These are phyloP conservation scores for Cucurbita pepo DNA, from an alignment of 306 rosid genomes.

Conservation along the genomic window DNA sequence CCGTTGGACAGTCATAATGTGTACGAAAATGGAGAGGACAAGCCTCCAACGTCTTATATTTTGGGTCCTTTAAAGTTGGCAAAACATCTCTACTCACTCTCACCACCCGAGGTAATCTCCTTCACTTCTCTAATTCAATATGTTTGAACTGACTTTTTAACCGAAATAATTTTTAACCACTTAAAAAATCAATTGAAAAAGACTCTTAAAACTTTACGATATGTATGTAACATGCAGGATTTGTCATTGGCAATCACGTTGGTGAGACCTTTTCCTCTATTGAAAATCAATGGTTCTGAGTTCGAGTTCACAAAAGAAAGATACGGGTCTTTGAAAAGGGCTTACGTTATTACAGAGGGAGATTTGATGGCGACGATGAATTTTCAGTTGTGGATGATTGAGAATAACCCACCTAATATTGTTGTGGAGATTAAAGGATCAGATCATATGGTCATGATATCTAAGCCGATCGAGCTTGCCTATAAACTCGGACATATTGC, in stretches of 20 bases:
- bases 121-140: too few relatives aligned
- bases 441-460: slow-evolving; percentile 31
- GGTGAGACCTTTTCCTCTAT: slow-evolving; percentile 21
- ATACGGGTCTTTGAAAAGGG: slow-evolving; percentile 19
- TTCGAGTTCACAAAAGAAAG: slow-evolving; percentile 5
- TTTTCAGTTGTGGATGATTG: slow-evolving; percentile 21
- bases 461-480: slow-evolving; percentile 18
- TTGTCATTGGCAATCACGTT: slow-evolving; percentile 11
- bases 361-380: background rate
- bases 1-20: slow-evolving; percentile 2
- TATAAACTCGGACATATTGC: slow-evolving; percentile 10
- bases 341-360: slow-evolving; percentile 6
- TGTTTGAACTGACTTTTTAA: too few relatives aligned
- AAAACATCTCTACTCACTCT: background rate
- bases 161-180: too few relatives aligned
- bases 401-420: slow-evolving; percentile 20
- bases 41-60: slow-evolving; percentile 15
- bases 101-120: background rate
- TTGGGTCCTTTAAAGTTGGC: slow-evolving; percentile 13
- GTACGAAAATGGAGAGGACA: slow-evolving; percentile 13
- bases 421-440: slow-evolving; percentile 17
- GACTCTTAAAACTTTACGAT: too few relatives aligned
- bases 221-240: background rate
- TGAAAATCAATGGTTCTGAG: slow-evolving; percentile 11
- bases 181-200: too few relatives aligned